Evolutionary conservation across 352 stramenopile species (phyloP), one percentile per base, ranked within the genome.

Genomic region (Globisporangium irregulare): DNA sequence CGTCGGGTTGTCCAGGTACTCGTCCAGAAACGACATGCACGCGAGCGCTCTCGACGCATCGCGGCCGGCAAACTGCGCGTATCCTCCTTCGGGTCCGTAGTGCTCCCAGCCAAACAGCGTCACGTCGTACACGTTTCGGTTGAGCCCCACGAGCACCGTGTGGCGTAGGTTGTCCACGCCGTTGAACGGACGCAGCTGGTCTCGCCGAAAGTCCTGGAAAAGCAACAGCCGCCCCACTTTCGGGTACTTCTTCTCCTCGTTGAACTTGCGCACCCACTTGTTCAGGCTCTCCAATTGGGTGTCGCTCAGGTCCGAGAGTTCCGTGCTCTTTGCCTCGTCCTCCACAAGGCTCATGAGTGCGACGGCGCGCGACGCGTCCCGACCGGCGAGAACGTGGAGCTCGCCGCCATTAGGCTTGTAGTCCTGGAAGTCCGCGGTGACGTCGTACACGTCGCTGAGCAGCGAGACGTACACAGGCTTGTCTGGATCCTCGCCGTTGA

Each of bases 1-100:
- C 50, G 68, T 77, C 18, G 84, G 77, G 71, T 96, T 90, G 64
- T 97, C 89, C 7, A 98, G 68, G 70, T 94, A 85, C 22, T 91
- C 93, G 1, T 84, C 74, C 68, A 98, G 86, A 61, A 99, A 94
- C 67, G 93, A 98, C 94, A 99, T 98, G 67, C 96, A 93, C 29
- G 94, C 95, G 24, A 98, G 77, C 14, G 95, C 94, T 8, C 95
- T 77, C 10, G 93, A 97, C 50, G 88, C 96, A 72, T 99, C 95
- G 60, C 87, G 92, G 3, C 97, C 97, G 2, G 94, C 97, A 78
- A 99, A 98, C 59, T 88, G 79, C 56, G 90, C 76, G 80, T 99
- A 99, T 9, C 89, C 76, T 7, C 94, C 88, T 27, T 86, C 91
- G 1, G 89, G 80, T 32, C 91, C 91, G 73, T 99, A 99, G 75